Conservation (phyloP, 345 rosid species). For the Erucastrum elatum region DNA sequence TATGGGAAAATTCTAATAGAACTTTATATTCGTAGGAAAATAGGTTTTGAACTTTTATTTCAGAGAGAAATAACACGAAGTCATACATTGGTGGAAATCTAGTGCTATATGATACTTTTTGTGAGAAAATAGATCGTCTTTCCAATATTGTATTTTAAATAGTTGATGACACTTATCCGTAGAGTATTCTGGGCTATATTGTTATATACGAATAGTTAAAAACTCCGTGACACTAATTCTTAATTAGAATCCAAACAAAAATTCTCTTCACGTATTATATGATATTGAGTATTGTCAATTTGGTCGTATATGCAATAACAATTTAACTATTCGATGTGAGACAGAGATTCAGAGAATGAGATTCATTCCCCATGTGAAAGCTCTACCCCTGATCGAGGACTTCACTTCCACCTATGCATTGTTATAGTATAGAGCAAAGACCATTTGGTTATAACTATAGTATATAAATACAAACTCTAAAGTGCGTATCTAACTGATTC, state of each 20-base stretch:
- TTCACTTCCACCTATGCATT: slow-evolving; percentile 32
- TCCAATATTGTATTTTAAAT: neutral
- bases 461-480: neutral
- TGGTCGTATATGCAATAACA: neutral
- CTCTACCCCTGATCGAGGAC: slow-evolving; percentile 15
- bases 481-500: slow-evolving; percentile 21
- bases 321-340: slow-evolving; percentile 12
- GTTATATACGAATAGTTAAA: slow-evolving; percentile 7
- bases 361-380: slow-evolving; percentile 34
- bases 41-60: too few relatives aligned
- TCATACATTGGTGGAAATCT: too few relatives aligned
- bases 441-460: neutral
- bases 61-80: too few relatives aligned
- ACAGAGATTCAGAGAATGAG: slow-evolving; percentile 15
- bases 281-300: neutral
- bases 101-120: too few relatives aligned
- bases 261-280: slow-evolving; percentile 25
- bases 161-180: neutral
- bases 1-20: too few relatives aligned
- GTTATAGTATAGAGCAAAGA: slow-evolving; percentile 12
- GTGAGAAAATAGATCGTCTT: too few relatives aligned
- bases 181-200: neutral
- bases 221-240: slow-evolving; percentile 34
- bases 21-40: too few relatives aligned
- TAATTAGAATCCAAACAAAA: slow-evolving; percentile 29